Conservation (phyloP, 2,329 filamentous ascomycete species). For the Calycina herbarum region DNA sequence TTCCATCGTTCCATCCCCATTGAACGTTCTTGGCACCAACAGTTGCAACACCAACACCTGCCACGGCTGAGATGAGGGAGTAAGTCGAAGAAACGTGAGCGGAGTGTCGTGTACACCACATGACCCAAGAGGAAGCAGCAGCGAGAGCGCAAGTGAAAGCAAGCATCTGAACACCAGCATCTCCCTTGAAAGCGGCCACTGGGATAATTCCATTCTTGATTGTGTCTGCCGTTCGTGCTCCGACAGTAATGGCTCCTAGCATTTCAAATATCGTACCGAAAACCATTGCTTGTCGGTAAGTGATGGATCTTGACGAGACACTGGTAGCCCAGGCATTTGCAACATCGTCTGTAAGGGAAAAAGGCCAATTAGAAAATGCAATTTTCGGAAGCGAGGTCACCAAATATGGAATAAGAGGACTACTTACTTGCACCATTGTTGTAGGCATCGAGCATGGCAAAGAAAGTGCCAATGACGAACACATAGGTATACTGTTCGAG, state of each 20-base stretch:
- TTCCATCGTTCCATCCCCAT: conserved; percentile 69
- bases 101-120: conserved; percentile 76
- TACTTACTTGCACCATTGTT: conserved; percentile 51
- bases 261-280: conserved; percentile 68
- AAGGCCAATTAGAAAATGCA: conserved; percentile 8
- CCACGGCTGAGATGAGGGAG: conserved; percentile 68
- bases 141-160: conserved; percentile 65
- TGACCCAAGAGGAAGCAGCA: conserved; percentile 70
- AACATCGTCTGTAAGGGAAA: conserved; percentile 64
- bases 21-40: conserved; percentile 61
- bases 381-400: neutral
- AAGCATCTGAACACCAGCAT: conserved; percentile 67
- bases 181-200: conserved; percentile 53
- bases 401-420: neutral
- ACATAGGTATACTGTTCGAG: conserved; percentile 55
- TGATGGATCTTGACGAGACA: conserved; percentile 75
- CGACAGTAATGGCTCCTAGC: conserved; percentile 65
- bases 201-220: conserved; percentile 80
- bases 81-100: conserved; percentile 74
- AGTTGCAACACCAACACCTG: conserved; percentile 68
- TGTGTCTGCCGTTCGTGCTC: conserved; percentile 69
- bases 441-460: conserved; percentile 59
- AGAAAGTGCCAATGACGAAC: conserved; percentile 56
- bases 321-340: conserved; percentile 81
- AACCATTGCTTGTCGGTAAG: conserved; percentile 68